Evolutionary conservation across 2,329 filamentous ascomycete genomes (phyloP), one percentile per base, ranked within the genome.

Genomic region (Davidsoniella australis): DNA sequence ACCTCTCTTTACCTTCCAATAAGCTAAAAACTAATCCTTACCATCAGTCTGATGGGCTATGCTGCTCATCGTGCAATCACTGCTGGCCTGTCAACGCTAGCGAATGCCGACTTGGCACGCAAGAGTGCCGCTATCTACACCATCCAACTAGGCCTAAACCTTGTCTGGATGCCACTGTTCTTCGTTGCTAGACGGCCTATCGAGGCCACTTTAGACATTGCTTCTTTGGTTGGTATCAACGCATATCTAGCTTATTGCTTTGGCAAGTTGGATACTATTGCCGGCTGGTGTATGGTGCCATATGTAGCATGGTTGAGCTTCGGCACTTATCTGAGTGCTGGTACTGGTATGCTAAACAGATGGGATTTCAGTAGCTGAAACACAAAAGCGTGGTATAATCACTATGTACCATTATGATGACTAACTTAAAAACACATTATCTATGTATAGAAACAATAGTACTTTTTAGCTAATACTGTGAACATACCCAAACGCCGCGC

Each of bases 151-250:
- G 83, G 73, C 9, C 70, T 95, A 47, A 95, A 95, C 62, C 69
- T 94, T 26, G 64, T 81, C 48, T 96, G 85, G 85, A 95, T 87
- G 75, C 89, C 89, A 10, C 73, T 95, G 9, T 95, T 95, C 73
- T 95, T 94, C 61, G 73, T 75, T n/a, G 60, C 81, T 46, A 79
- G 80, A 55, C 75, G 76, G 14, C 86, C 87, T 1, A 70, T 81
- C 47, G 75, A 78, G 59, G 87, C 88, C 3, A 77, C 85, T 5
- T 72, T 73, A 24, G 85, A 95, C 61, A 80, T 94, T 46, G 65
- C 84, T 24, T 72, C 79, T 0, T 69, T 95, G 7, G 69, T 81
- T 0, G 85, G 82, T 7, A 68, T 81, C 26, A 83, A 85, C 44
- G 75, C 72, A 5, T 88, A 86, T 57, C 65, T 95, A 46, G 73